Evolutionary conservation across 2,329 filamentous ascomycete genomes (phyloP).

Genomic region (Aspergillus spinulosporus): DNA sequence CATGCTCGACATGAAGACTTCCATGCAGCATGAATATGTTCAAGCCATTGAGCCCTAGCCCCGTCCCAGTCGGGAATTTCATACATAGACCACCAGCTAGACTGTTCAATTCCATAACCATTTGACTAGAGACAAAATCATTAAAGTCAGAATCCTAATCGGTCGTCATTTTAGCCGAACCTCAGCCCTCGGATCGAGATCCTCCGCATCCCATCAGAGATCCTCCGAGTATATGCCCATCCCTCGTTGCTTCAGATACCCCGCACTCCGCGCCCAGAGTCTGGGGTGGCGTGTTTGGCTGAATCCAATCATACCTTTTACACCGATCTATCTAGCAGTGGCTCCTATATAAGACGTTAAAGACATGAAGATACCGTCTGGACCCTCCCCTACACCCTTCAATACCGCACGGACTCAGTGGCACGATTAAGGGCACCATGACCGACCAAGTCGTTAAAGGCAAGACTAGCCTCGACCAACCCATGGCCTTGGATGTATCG

Average conservation of each 20-base stretch:
- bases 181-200: neutral
- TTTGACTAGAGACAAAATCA: too few relatives aligned
- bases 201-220: neutral
- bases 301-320: neutral
- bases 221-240: neutral
- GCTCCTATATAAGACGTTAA: neutral
- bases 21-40: too few relatives aligned
- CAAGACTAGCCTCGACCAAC: neutral
- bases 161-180: neutral
- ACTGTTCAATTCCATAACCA: too few relatives aligned
- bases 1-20: too few relatives aligned
- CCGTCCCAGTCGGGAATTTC: too few relatives aligned
- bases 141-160: neutral
- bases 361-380: too few relatives aligned
- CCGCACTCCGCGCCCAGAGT: conserved; percentile 3
- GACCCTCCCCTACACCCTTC: too few relatives aligned
- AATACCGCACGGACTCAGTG: too few relatives aligned
- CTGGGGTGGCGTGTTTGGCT: neutral
- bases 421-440: neutral
- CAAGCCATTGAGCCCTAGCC: too few relatives aligned
- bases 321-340: too few relatives aligned
- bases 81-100: too few relatives aligned
- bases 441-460: neutral
- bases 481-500: neutral
- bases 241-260: neutral